Evolutionary conservation across 306 rosid genomes (phyloP).

Genomic region (Vigna unguiculata): DNA sequence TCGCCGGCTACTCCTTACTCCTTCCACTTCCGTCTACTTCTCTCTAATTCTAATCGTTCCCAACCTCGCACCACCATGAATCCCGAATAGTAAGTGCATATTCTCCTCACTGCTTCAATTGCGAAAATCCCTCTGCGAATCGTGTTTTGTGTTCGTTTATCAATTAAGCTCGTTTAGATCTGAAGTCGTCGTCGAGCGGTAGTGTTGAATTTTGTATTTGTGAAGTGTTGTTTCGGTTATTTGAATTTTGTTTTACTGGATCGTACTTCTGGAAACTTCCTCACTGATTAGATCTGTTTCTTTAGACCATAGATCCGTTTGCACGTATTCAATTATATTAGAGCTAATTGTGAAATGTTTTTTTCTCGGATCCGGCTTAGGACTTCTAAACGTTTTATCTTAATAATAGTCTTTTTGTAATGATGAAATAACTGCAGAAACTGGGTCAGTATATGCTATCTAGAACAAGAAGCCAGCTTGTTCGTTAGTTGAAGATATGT

Average conservation of each 20-base stretch:
- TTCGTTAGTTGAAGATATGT: neutral
- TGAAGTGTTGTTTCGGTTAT: conserved; percentile 23
- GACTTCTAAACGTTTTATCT: neutral
- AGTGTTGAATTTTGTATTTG: conserved; percentile 17
- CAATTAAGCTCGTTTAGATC: conserved; percentile 50
- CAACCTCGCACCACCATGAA: conserved; percentile 64
- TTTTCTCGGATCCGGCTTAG: conserved; percentile 35
- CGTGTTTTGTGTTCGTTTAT: neutral
- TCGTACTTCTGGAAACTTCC: conserved; percentile 27
- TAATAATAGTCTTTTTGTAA: neutral
- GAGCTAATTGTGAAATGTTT: neutral
- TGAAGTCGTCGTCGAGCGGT: conserved; percentile 13
- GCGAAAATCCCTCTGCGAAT: neutral
- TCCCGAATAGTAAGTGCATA: conserved; percentile 91
- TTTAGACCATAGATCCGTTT: conserved; percentile 40
- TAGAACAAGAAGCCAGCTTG: neutral
- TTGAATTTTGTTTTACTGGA: conserved; percentile 30
- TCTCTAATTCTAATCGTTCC: conserved; percentile 43
- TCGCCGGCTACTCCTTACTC: conserved; percentile 45
- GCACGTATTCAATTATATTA: conserved; percentile 16
- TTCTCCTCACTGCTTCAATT: conserved; percentile 38
- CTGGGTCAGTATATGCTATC: conserved; percentile 15
- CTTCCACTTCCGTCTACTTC: neutral
- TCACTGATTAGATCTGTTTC: conserved; percentile 49
- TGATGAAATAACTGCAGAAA: neutral